These are phyloP conservation scores for Cercospora zeina DNA, from an alignment of 2,329 filamentous ascomycete species.

Conservation along the genomic window DNA sequence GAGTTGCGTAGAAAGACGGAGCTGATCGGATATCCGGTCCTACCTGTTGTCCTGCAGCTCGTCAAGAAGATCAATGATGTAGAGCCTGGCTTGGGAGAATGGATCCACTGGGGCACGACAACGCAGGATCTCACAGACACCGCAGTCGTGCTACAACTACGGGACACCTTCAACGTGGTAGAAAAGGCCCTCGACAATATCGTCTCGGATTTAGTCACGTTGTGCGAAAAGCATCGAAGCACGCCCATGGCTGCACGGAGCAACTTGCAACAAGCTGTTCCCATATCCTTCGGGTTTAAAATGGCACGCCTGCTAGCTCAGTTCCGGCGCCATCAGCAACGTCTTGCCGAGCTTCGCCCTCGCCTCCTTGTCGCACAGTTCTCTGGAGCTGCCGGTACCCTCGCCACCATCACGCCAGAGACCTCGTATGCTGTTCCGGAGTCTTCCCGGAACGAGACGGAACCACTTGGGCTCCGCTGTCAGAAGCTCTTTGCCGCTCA, in stretches of 20 bases:
- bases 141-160: slow-evolving; percentile 35
- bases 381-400: slow-evolving; percentile 36
- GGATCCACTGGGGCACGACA: slow-evolving; percentile 38
- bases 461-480: slow-evolving; percentile 30
- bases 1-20: slow-evolving; percentile 32
- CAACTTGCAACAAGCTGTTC: slow-evolving; percentile 38
- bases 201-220: slow-evolving; percentile 19
- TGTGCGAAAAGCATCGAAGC: slow-evolving; percentile 32
- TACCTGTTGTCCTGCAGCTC: slow-evolving; percentile 35
- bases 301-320: slow-evolving; percentile 35
- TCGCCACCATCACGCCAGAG: slow-evolving; percentile 33
- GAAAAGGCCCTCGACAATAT: slow-evolving; percentile 28
- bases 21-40: slow-evolving; percentile 36
- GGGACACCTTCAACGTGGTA: slow-evolving; percentile 33
- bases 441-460: background rate
- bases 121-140: slow-evolving; percentile 39
- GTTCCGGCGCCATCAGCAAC: slow-evolving; percentile 33
- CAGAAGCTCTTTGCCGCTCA: slow-evolving; percentile 31
- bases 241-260: slow-evolving; percentile 37
- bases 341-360: slow-evolving; percentile 30
- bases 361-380: slow-evolving; percentile 35
- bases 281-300: slow-evolving; percentile 39
- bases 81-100: slow-evolving; percentile 34
- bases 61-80: slow-evolving; percentile 35
- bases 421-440: slow-evolving; percentile 22